Base-by-base conservation (phyloP, 2,329 filamentous ascomycete species). In the Chaetomiaceae sp. region DNA sequence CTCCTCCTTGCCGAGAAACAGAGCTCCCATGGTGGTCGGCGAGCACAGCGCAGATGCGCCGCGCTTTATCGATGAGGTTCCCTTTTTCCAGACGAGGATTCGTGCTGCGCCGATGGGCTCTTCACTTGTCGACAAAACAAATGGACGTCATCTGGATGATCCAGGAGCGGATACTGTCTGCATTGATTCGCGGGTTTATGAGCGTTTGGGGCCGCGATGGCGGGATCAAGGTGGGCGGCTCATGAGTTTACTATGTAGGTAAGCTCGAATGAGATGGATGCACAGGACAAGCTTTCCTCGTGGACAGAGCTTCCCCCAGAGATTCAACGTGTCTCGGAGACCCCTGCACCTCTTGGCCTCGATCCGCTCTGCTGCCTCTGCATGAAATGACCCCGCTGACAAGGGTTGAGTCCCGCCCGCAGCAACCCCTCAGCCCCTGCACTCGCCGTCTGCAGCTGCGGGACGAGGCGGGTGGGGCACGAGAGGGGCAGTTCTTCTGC, bases 1-100 rank as follows among this genome's bases (percentile, higher is more conserved):
- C 60, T 80, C 78, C 61, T 80, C 78, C 59, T 81, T 75, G 62
- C 70, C 74, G 54, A 74, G 65, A 67, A 77, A 79, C 49, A 77
- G 65, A 54, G 71, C 66, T 57, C 68, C 68, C 72, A 78, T 76
- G 55, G 64, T 73, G 57, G 46, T 53, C 42, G 29, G 50, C 4
- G 41, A 21, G 13, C 37, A 18, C 44, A 37, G 25, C 33, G 25
- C 11, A 29, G 18, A 7, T 14, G 42, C 25, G 16, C 38, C 14
- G 37, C 13, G 11, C 33, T 30, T n/a, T 14, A 18, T 38, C 33
- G 5, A 14, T 29, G 20, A 16, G 11, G n/a, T n/a, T n/a, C n/a
- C n/a, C n/a, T 38, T 14, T 46, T 21, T 7, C 23, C 4, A 10
- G 25, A 36, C 14, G 11, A 33, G 16, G 44, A n/a, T 8, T 36